A percentile compares a stretch with the other conserved stretches of the same genome.
phyloP scores from a whole-genome alignment of 257 asterid species.

The Nicotiana tomentosiformis region DNA sequence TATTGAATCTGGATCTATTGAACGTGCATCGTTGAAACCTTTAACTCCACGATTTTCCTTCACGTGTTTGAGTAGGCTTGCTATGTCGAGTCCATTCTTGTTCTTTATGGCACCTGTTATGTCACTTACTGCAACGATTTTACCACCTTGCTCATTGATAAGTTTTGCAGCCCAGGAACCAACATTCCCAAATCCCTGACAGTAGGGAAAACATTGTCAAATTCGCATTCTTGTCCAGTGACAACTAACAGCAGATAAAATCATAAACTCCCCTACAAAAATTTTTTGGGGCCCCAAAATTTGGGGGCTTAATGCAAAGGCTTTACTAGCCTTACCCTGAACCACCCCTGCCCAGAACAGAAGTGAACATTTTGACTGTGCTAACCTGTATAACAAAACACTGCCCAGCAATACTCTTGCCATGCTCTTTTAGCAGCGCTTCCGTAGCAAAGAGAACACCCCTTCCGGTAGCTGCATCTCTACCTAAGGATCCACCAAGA shows the following conservation, averaged over 20 bases:
- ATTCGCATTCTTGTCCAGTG: neutral
- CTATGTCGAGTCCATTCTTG: constrained; percentile 56
- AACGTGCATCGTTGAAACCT: constrained; percentile 60
- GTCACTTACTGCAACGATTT: constrained; percentile 51
- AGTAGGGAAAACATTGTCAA: neutral
- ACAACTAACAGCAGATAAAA: neutral
- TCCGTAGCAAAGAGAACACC: constrained; percentile 56
- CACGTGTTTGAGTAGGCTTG: constrained; percentile 47
- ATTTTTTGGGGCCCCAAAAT: no score
- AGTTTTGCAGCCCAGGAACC: constrained; percentile 72
- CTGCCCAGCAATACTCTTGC: constrained; percentile 49
- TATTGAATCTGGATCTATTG: constrained; percentile 44
- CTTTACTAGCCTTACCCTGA: no score
- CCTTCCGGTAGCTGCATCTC: constrained; percentile 73
- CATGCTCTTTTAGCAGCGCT: constrained; percentile 54
- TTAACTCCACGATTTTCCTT: constrained; percentile 51
- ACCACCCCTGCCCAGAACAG: no score
- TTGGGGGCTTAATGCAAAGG: no score
- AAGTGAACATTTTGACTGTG: neutral
- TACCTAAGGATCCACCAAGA: constrained; percentile 71
- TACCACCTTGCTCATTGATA: constrained; percentile 50
- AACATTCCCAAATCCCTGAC: constrained; percentile 60
- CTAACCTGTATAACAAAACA: constrained; percentile 49
- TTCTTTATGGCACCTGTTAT: constrained; percentile 59
- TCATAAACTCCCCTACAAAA: no score